A percentile compares a stretch with the other conserved stretches of the same genome.
These are phyloP conservation scores for Ophiostoma ulmi DNA, from an alignment of 2,329 filamentous ascomycete species.

Conservation along the genomic window DNA sequence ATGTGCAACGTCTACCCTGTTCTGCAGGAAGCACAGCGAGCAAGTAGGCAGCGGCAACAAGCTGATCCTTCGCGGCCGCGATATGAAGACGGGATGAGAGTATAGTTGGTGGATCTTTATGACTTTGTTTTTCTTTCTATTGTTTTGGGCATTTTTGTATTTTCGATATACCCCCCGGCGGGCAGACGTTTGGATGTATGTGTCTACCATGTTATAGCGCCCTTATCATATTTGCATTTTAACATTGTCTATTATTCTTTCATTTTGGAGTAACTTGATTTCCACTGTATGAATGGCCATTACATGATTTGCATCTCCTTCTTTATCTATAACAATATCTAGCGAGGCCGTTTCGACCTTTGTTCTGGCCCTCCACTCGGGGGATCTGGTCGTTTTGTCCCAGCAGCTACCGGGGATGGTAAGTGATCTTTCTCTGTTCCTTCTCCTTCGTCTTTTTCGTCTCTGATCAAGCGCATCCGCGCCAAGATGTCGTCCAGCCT, in stretches of 20 bases:
- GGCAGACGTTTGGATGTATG: not conserved
- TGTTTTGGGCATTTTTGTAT: not conserved
- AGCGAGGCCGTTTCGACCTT: not conserved
- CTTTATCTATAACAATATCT: not conserved
- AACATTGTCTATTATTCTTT: not conserved
- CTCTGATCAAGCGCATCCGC: slow-evolving; percentile 17
- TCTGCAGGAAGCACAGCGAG: not conserved
- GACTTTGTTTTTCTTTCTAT: not conserved
- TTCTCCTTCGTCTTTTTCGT: not conserved
- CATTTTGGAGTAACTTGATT: not conserved
- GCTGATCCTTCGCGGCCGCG: not conserved
- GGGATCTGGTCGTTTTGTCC: not conserved
- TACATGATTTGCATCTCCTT: not conserved
- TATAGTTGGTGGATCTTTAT: not conserved
- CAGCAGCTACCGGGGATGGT: not conserved
- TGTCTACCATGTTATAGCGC: not conserved
- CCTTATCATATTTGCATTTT: not conserved
- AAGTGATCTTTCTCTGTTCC: not conserved
- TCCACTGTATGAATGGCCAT: not conserved
- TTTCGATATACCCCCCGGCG: not conserved
- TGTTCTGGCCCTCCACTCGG: not conserved
- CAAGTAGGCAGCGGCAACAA: not conserved
- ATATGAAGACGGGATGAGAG: not conserved
- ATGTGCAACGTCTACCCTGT: not conserved
- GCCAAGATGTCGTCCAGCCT: slow-evolving; percentile 23